Base-by-base conservation (phyloP, 2,329 filamentous ascomycete species). In the Mycogone perniciosa region DNA sequence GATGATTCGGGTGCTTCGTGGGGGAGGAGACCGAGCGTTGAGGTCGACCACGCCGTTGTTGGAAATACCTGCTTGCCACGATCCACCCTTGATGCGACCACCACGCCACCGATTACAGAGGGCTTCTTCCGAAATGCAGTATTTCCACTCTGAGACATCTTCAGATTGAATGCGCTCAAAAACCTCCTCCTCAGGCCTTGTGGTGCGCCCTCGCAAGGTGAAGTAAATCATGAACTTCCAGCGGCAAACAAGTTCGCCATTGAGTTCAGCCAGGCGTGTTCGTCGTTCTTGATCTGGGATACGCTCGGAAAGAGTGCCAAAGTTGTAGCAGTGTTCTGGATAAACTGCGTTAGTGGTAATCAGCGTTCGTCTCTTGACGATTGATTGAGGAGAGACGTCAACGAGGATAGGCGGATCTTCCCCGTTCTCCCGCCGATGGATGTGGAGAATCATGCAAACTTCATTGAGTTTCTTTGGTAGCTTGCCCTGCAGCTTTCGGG, bases 271-370 rank as follows among this genome's bases (percentile, higher is more conserved):
- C 10, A 9, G 13, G 2, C 35, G 44, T 2, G 42, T 43, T 20
- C 33, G 44, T 5, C 20, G n/a, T 4, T 45, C 39, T 9, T 51
- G 31, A 6, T 51, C 44, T 1, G 11, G 29, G 20, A 52, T 56
- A 9, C 59, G 58, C 0, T 44, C 46, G 34, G 60, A 69, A 0
- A 60, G 45, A 0, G 46, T 30, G 0, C 43, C 26, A 0, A 63
- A 48, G 9, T n/a, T 34, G 6, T 65, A 67, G 1, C 65, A 60
- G 44, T 69, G 67, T 0, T 61, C 50, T 0, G 76, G 76, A 40
- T 73, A 81, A 0, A 63, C 57, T 0, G 71, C 62, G 52, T 88
- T 89, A 0, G 84, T 88, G 2, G 76, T 64, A 0, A 71, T 60
- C 0, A 87, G 63, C 0, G 60, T 61, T 0, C 79, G 66, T 6